Conservation (phyloP, 371 early-diverging fungal species). For the Umbelopsis sp. region DNA sequence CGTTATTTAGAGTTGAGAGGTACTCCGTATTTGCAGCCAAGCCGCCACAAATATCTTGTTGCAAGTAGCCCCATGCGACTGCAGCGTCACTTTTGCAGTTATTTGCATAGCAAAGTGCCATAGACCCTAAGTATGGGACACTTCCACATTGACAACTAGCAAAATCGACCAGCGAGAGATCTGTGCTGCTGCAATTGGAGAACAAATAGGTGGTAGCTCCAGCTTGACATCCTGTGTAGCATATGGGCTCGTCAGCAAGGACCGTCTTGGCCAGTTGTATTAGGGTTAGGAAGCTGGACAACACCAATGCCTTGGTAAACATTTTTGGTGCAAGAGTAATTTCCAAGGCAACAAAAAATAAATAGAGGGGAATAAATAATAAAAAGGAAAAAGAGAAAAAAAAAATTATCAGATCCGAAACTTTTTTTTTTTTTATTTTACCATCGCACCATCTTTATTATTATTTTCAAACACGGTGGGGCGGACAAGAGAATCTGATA, state of each 20-base stretch:
- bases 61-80: not conserved
- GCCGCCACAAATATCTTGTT: not conserved
- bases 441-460: too few species aligned
- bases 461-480: too few species aligned
- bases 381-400: too few species aligned
- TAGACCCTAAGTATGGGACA: conserved; percentile 6
- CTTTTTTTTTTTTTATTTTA: too few species aligned
- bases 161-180: not conserved
- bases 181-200: not conserved
- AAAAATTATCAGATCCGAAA: too few species aligned
- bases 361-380: too few species aligned
- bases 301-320: too few species aligned
- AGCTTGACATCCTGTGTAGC: conserved; percentile 8
- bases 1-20: not conserved
- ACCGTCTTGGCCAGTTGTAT: too few species aligned
- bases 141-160: not conserved
- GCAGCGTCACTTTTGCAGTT: not conserved
- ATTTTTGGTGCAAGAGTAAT: too few species aligned
- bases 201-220: conserved; percentile 6
- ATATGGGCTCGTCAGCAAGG: not conserved
- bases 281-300: too few species aligned
- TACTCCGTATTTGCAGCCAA: not conserved
- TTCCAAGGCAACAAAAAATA: too few species aligned
- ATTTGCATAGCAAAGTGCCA: conserved; percentile 5
- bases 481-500: too few species aligned